Evolutionary conservation across 1,139 yeast genomes (phyloP).

Genomic region (Oligophagozyma castellii): DNA sequence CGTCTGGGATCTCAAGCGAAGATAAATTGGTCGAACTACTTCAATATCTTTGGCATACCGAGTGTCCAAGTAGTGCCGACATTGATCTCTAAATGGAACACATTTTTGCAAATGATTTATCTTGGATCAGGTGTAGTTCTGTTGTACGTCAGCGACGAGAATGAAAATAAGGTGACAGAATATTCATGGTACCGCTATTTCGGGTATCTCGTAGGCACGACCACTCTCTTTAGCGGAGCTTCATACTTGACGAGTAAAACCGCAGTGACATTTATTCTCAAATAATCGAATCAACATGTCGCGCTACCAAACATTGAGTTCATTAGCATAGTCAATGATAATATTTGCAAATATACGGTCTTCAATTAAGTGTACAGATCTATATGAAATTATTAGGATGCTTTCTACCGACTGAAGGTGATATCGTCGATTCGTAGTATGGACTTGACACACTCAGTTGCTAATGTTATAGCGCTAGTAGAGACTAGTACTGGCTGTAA

Average conservation of each 20-base stretch:
- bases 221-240: conserved; percentile 69
- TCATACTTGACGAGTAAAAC: conserved; percentile 57
- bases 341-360: too few relatives aligned
- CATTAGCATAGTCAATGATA: too few relatives aligned
- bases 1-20: conserved; percentile 46
- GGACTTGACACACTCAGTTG: conserved; percentile 92
- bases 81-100: conserved; percentile 73
- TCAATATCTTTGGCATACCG: conserved; percentile 60
- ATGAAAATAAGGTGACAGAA: conserved; percentile 5
- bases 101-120: conserved; percentile 84
- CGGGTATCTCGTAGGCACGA: conserved; percentile 55
- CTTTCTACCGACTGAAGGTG: conserved; percentile 62
- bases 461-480: conserved; percentile 85
- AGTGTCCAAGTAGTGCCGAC: conserved; percentile 87
- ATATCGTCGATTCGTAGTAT: conserved; percentile 94
- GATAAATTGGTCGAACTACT: conserved; percentile 47
- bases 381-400: conserved; percentile 1
- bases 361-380: conserved; percentile 1
- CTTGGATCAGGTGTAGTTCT: conserved; percentile 63
- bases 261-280: conserved; percentile 42
- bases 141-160: conserved; percentile 6
- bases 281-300: too few relatives aligned
- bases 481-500: conserved; percentile 92
- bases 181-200: conserved; percentile 23
- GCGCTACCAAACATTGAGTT: too few relatives aligned